These are phyloP conservation scores for Trypanosoma cruzi DNA, from an alignment of 208 protist species.

Conservation along the genomic window DNA sequence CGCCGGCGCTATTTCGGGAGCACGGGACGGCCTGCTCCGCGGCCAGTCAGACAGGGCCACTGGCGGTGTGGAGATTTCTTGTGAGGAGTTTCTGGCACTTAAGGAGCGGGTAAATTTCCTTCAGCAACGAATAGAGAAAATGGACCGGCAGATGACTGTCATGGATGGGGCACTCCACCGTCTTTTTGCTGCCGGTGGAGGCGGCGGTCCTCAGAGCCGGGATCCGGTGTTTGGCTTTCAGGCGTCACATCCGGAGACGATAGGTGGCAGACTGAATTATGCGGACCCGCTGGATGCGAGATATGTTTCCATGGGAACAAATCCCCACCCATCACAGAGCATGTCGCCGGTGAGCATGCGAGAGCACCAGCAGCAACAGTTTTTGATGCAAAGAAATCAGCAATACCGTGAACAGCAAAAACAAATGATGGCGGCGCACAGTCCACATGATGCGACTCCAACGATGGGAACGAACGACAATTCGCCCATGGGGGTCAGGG, in stretches of 20 bases:
- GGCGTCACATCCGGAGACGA: background rate
- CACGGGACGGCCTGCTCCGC: background rate
- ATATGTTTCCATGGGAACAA: background rate
- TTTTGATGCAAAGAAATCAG: background rate
- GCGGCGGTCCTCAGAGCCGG: background rate
- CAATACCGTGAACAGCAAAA: background rate
- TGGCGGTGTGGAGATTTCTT: constrained; percentile 9
- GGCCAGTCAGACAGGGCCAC: background rate
- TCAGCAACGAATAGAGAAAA: constrained; percentile 29
- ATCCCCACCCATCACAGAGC: background rate
- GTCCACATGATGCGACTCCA: background rate
- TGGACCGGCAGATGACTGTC: constrained; percentile 42
- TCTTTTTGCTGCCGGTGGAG: constrained; percentile 2
- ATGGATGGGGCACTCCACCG: constrained; percentile 29
- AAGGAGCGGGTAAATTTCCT: constrained; percentile 46
- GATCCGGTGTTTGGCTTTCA: background rate
- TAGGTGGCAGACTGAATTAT: background rate
- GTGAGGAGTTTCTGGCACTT: constrained; percentile 36
- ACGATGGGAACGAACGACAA: background rate
- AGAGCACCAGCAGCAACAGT: background rate
- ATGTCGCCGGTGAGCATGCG: constrained; percentile 3
- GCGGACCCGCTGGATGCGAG: background rate
- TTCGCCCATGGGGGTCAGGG: background rate
- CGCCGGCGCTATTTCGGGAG: background rate
- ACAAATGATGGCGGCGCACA: background rate